Evolutionary conservation across 768 basidiomycete species (phyloP), one percentile per base, ranked within the genome.

Genomic region (Termitomyces sp.): DNA sequence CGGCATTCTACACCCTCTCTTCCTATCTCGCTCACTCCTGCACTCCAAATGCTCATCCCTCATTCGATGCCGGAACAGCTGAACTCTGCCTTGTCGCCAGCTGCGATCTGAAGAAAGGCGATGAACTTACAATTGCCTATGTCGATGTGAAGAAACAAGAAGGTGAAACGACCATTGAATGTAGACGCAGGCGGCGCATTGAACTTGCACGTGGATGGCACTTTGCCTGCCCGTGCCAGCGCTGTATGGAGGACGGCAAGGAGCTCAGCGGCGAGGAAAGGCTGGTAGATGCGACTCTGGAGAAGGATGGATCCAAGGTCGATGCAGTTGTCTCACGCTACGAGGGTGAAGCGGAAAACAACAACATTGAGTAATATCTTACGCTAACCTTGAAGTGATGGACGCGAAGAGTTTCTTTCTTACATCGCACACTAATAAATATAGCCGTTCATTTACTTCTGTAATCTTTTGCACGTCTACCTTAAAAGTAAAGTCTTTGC

Each of bases 161-260:
- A 1, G 82, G 67, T 30, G 89, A 91, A 72, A 77, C 77, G 36
- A 62, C 68, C 10, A 69, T 73, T 3, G 84, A 87, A 32, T 83
- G 85, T 54, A 78, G 88, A 57, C 77, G 83, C 57, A 79, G 88
- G 47, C 77, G 91, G 62, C 81, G 92, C 35, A 77, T 79, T 64
- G 89, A 91, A 75, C 80, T 94, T 40, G 89, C 82, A 26, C 80
- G 88, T 46, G 91, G 92, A 36, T 94, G 92, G 92, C 78, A 80
- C 58, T 92, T 93, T 69, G 84, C 88, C 12, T 94, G 92, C 67
- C 71, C 75, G 52, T 94, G 92, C 69, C 71, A 77, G 56, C 80
- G 83, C 47, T 93, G 92, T 68, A 67, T 71, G 40, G 75, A 73
- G 56, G 91, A 93, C 69, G 79, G 70, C 5, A 69, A 74, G 53